Percentiles rank a stretch among this genome's conserved stretches.
Evolutionary conservation across 805 yeast genomes (phyloP).

Genomic region (Candida chilensis): DNA sequence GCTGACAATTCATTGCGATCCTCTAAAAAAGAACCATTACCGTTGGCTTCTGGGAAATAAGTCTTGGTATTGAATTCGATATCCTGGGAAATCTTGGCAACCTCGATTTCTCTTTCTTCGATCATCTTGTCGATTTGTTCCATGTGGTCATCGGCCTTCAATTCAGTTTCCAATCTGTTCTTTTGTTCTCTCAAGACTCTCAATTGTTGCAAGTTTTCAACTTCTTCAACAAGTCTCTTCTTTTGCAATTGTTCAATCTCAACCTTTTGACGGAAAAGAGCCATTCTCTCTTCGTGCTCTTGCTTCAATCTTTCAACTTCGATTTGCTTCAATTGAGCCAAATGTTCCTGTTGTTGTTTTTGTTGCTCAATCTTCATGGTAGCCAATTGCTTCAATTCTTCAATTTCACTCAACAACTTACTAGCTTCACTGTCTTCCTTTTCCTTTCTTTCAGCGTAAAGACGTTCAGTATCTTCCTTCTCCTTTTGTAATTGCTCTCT

Average conservation of each 20-base stretch:
- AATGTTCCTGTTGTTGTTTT: conserved; percentile 15
- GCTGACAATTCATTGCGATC: conserved; percentile 15
- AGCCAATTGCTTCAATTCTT: conserved; percentile 14
- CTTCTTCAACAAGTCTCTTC: conserved; percentile 21
- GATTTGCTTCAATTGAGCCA: conserved; percentile 18
- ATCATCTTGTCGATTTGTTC: conserved; percentile 20
- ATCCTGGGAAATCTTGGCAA: conserved; percentile 18
- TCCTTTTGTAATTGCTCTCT: conserved; percentile 13
- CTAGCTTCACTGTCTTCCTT: conserved; percentile 14
- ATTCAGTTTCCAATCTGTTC: conserved; percentile 15
- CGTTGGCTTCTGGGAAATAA: conserved; percentile 6
- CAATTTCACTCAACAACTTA: conserved; percentile 18
- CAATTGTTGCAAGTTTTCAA: conserved; percentile 23
- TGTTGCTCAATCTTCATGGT: conserved; percentile 12
- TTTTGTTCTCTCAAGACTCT: conserved; percentile 23
- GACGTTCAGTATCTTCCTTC: conserved; percentile 15
- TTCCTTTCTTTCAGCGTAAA: conserved; percentile 13
- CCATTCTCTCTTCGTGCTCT: conserved; percentile 21
- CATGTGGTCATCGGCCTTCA: conserved; percentile 10
- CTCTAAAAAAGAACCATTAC: conserved; percentile 15
- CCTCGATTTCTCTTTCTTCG: conserved; percentile 22
- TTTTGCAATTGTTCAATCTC: conserved; percentile 23
- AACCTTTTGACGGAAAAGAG: conserved; percentile 16
- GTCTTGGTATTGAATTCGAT: conserved; percentile 20
- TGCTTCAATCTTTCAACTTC: conserved; percentile 21